A percentile compares a stretch with the other conserved stretches of the same genome.
These are phyloP conservation scores for Pleurotus citrinopileatus DNA, from an alignment of 768 basidiomycete genomes.

Conservation along the genomic window DNA sequence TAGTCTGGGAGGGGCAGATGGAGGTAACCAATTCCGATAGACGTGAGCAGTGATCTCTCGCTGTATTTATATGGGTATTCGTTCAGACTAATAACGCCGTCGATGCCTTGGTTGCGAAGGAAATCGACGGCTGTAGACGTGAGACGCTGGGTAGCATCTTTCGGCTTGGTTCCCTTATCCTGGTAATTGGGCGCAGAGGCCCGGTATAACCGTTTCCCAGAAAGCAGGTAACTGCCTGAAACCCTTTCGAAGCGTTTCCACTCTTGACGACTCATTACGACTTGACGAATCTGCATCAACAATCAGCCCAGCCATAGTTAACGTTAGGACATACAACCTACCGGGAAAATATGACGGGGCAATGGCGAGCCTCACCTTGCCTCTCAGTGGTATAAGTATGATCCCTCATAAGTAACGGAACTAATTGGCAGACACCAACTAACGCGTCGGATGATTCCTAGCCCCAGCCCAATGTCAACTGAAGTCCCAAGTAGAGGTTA, in stretches of 20 bases:
- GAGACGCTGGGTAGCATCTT: conserved; percentile 15
- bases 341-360: no score
- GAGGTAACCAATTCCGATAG: conserved; percentile 14
- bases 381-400: neutral
- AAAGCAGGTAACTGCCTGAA: conserved; percentile 10
- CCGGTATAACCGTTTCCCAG: conserved; percentile 17
- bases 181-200: conserved; percentile 22
- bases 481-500: no score
- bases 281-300: neutral
- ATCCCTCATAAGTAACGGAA: no score
- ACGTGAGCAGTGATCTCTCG: conserved; percentile 11
- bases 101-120: conserved; percentile 15
- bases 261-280: conserved; percentile 6
- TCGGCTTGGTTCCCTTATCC: neutral
- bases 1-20: conserved; percentile 20
- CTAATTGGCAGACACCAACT: no score
- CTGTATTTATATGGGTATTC: conserved; percentile 12
- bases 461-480: no score
- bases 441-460: no score
- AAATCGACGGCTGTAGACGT: conserved; percentile 12
- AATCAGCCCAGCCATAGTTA: neutral
- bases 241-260: conserved; percentile 18
- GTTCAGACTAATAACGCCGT: conserved; percentile 22
- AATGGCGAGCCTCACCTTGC: no score
- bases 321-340: neutral